phyloP scores from a whole-genome alignment of 108 stramenopile genomes.

The Schizochytrium sp. region DNA sequence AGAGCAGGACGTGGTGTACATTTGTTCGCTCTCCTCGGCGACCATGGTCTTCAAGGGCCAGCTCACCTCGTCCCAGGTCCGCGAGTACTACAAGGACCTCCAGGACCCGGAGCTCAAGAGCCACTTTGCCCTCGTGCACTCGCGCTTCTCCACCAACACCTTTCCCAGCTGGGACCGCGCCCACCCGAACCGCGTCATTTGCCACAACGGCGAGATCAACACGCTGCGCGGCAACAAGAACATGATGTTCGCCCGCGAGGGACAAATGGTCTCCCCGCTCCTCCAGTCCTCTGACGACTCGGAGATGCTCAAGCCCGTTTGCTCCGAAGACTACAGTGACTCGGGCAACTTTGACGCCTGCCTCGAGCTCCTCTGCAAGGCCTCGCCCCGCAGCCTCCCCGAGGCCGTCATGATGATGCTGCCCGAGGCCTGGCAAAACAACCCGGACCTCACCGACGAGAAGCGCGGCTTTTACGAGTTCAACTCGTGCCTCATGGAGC shows the following conservation, averaged over 20 bases:
- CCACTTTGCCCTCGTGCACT: slow-evolving; percentile 78
- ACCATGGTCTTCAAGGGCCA: slow-evolving; percentile 93
- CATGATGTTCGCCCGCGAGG: slow-evolving; percentile 90
- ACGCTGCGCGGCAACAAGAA: slow-evolving; percentile 95
- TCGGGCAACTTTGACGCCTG: slow-evolving; percentile 89
- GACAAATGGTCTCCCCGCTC: slow-evolving; percentile 59
- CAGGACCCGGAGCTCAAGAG: slow-evolving; percentile 67
- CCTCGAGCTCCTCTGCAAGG: slow-evolving; percentile 74
- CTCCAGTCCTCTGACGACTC: slow-evolving; percentile 41
- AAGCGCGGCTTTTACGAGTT: slow-evolving; percentile 95
- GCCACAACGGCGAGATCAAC: slow-evolving; percentile 95
- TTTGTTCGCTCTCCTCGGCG: slow-evolving; percentile 69
- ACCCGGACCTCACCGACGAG: slow-evolving; percentile 64
- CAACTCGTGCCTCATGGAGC: slow-evolving; percentile 95
- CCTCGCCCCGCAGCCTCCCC: slow-evolving; percentile 72
- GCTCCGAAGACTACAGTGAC: slow-evolving; percentile 79
- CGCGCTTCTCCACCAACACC: slow-evolving; percentile 84
- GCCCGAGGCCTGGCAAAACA: slow-evolving; percentile 91
- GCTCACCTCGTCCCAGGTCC: slow-evolving; percentile 82
- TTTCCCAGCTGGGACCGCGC: slow-evolving; percentile 90
- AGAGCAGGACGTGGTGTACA: slow-evolving; percentile 51
- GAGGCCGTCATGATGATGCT: slow-evolving; percentile 93
- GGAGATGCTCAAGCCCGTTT: slow-evolving; percentile 69
- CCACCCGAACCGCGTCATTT: slow-evolving; percentile 92
- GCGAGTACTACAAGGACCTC: slow-evolving; percentile 76